Percentiles rank a stretch among this genome's conserved stretches.
Evolutionary conservation across 441 rosid species (phyloP).

Genomic region (Capsella rubella): DNA sequence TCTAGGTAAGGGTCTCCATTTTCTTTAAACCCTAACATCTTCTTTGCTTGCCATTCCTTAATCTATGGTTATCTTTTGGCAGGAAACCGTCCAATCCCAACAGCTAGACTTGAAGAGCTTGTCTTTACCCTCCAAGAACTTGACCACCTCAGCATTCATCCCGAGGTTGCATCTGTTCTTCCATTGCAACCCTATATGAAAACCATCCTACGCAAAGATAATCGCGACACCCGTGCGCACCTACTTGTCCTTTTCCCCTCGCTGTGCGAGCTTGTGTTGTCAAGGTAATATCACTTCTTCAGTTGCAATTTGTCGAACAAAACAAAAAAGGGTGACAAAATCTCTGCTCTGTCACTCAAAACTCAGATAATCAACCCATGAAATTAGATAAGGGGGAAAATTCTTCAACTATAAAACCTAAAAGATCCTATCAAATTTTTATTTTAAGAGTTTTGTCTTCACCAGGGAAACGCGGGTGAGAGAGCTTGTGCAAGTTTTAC

Average conservation of each 20-base stretch:
- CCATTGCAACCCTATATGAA: constrained; percentile 68
- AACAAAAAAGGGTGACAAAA: constrained; percentile 10
- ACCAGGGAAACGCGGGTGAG: constrained; percentile 85
- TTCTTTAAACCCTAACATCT: background rate
- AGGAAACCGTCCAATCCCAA: constrained; percentile 78
- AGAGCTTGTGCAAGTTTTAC: constrained; percentile 74
- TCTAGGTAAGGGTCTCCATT: constrained; percentile 57
- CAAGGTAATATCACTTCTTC: constrained; percentile 64
- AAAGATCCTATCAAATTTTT: constrained; percentile 7
- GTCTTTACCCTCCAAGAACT: constrained; percentile 72
- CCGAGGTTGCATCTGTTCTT: constrained; percentile 75
- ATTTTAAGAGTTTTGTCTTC: constrained; percentile 29
- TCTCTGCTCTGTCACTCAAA: constrained; percentile 8
- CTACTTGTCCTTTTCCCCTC: constrained; percentile 87
- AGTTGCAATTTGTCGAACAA: background rate
- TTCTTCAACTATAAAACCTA: constrained; percentile 13
- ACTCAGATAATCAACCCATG: background rate
- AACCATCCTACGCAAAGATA: constrained; percentile 54
- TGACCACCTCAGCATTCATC: constrained; percentile 63
- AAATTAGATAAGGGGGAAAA: background rate
- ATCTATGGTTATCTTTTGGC: constrained; percentile 35
- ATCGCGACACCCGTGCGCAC: constrained; percentile 58
- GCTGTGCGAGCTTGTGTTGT: constrained; percentile 80
- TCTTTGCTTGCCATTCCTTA: constrained; percentile 1
- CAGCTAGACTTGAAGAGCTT: constrained; percentile 87